Base-by-base conservation (phyloP, 768 basidiomycete genomes). In the Boletus rufocinnamomeus region DNA sequence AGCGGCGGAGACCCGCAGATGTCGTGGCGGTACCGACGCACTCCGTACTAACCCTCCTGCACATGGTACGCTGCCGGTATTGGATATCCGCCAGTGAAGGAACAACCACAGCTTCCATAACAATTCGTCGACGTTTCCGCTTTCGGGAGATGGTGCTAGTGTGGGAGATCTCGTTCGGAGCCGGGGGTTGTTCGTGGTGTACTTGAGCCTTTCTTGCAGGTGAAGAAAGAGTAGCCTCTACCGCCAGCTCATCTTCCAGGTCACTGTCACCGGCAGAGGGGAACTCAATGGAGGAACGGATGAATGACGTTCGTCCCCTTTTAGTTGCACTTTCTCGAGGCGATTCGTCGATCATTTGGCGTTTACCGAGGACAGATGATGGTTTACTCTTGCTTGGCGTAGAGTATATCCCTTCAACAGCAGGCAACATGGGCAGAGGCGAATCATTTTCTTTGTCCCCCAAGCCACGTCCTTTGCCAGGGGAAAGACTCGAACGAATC, bases 381-480 rank as follows among this genome's bases (percentile, higher is more conserved):
- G 61, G 50, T 43, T 60, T 65, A 25, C 41, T 67, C 51, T 66
- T 61, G 30, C 63, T 68, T 6, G 79, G 77, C 6, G 68, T 69
- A 43, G 70, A 61, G 2, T 75, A 77, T 48, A 82, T 76, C 32
- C 80, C 78, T 57, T 87, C 84, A 32, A 74, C 60, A 23, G 81
- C 75, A 38, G 81, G 74, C 48, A 74, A 69, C 30, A 66, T 57
- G 10, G 64, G 63, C 6, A 71, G 60, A 35, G 83, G 84, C 0
- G 80, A 80, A 34, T 70, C 57, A 64, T 90, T 90, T 68, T 91
- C 88, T 72, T 90, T 89, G 69, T 86, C 72, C 1, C 66, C 67
- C 8, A 64, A 63, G 17, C 66, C 70, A 60, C 74, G 70, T 52
- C 77, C 74, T 58, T 79, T 78, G 61, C 76, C 77, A 23, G 74